Conservation (phyloP, 176 grass and related monocot species). For the Musa schizocarpa region DNA sequence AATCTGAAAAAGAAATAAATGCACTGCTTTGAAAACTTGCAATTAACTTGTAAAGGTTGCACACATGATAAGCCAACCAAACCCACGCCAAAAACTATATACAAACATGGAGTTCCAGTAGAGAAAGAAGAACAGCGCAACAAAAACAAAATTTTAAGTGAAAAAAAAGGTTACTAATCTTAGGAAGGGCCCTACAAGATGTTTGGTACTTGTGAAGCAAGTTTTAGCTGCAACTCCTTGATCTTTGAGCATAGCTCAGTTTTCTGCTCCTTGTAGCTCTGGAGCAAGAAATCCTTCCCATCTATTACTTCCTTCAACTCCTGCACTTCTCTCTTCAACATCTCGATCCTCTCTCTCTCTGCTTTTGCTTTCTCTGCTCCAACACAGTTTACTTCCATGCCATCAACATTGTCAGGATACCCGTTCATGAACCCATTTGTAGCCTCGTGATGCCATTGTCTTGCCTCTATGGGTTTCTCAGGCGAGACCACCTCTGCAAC, state of each 20-base stretch:
- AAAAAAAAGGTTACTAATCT: neutral
- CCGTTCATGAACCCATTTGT: constrained; percentile 20
- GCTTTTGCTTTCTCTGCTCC: neutral
- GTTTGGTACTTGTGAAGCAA: constrained; percentile 30
- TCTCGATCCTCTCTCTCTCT: constrained; percentile 28
- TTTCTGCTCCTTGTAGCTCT: constrained; percentile 51
- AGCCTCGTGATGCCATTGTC: neutral
- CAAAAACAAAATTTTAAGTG: neutral
- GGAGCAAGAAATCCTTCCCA: constrained; percentile 37
- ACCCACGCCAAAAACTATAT: neutral
- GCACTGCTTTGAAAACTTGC: too few species aligned
- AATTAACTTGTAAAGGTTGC: neutral
- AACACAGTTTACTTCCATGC: constrained; percentile 7
- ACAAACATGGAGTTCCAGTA: neutral
- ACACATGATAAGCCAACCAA: neutral
- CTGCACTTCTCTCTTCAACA: constrained; percentile 30
- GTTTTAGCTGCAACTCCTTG: constrained; percentile 36
- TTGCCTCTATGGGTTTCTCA: constrained; percentile 4
- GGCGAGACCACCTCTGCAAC: constrained; percentile 1
- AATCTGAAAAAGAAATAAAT: too few species aligned
- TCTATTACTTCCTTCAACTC: constrained; percentile 44
- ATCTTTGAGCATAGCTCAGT: constrained; percentile 33
- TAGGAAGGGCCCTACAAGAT: constrained; percentile 25
- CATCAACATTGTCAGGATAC: constrained; percentile 14
- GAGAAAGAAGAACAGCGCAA: neutral